Base-by-base conservation (phyloP, 352 stramenopile genomes). In the Phytopythium delawarense region DNA sequence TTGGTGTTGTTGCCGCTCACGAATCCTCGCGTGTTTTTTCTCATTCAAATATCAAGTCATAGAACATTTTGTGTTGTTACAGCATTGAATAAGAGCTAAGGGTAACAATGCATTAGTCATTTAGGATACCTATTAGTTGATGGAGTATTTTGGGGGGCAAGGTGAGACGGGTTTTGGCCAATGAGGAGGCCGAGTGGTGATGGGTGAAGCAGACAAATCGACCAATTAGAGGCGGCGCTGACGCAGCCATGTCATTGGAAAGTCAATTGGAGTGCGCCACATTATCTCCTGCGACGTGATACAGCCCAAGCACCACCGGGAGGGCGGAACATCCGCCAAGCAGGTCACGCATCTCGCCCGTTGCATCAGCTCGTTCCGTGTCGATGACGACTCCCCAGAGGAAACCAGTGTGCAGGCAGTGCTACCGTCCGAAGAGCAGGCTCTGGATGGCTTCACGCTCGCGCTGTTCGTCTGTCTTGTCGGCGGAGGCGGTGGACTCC, bases 371-470 rank as follows among this genome's bases (percentile, higher is more conserved):
- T 20, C 23, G 25, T 21, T 12, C 46, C 18, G 5, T 21, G 20
- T 53, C 35, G 5, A 40, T 40, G 35, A 40, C 8, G 8, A 15
- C 9, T 40, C 6, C 2, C 35, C 20, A 35, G 13, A 6, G 12
- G 32, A 34, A 4, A 12, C 7, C 32, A n/a, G 4, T 21, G 48
- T 21, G 8, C 9, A 34, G 35, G 8, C 20, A 28, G 3, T 35
- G 13, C 18, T 28, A 63, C n/a, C 55, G 59, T 4, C 53, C 59
- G 30, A 89, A 89, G n/a, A 89, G 67, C 32, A 89, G 65, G 34
- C 61, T 76, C 61, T 74, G 65, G 54, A 88, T 84, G 11, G 80
- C 80, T 55, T 88, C 81, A 61, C 76, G 74, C 71, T 89, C 77
- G 46, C 73, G 76, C 66, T 87, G 75, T 32, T 79, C 73, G 30